Evolutionary conservation across 2,329 filamentous ascomycete genomes (phyloP).

Genomic region (Anthostomella pinea): DNA sequence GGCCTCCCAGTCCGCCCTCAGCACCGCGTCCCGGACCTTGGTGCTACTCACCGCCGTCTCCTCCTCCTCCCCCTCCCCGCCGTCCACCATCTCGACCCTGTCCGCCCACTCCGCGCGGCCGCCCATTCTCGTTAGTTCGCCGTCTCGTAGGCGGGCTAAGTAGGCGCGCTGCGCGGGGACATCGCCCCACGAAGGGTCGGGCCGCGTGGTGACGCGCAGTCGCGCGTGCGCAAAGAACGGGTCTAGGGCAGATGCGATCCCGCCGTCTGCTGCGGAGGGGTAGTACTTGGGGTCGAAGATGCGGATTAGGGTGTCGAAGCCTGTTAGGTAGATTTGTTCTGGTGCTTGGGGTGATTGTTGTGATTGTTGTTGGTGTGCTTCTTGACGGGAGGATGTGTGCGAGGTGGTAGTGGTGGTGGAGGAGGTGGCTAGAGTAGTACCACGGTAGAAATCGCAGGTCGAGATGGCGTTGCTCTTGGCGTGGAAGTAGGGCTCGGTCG

Average conservation of each 20-base stretch:
- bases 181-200: conserved; percentile 58
- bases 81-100: conserved; percentile 59
- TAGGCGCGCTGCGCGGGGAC: conserved; percentile 54
- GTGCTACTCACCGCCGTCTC: conserved; percentile 58
- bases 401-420: not conserved
- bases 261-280: conserved; percentile 33
- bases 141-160: conserved; percentile 47
- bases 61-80: conserved; percentile 19
- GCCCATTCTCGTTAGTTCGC: conserved; percentile 48
- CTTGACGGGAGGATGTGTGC: not conserved
- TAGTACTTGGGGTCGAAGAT: conserved; percentile 75
- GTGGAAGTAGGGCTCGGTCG: conserved; percentile 69
- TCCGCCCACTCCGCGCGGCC: conserved; percentile 56
- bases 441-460: conserved; percentile 40
- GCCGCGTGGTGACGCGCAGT: conserved; percentile 62
- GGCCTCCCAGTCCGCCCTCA: conserved; percentile 41
- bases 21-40: conserved; percentile 57
- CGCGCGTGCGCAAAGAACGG: conserved; percentile 63
- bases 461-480: conserved; percentile 65
- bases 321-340: conserved; percentile 66
- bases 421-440: not conserved
- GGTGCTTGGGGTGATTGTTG: no score
- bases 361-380: conserved; percentile 3
- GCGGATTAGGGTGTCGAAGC: conserved; percentile 73
- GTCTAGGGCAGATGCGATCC: conserved; percentile 53